Percentiles rank a stretch among this genome's conserved stretches.
These are phyloP conservation scores for Boletales sp. DNA, from an alignment of 768 basidiomycete genomes.

Conservation along the genomic window DNA sequence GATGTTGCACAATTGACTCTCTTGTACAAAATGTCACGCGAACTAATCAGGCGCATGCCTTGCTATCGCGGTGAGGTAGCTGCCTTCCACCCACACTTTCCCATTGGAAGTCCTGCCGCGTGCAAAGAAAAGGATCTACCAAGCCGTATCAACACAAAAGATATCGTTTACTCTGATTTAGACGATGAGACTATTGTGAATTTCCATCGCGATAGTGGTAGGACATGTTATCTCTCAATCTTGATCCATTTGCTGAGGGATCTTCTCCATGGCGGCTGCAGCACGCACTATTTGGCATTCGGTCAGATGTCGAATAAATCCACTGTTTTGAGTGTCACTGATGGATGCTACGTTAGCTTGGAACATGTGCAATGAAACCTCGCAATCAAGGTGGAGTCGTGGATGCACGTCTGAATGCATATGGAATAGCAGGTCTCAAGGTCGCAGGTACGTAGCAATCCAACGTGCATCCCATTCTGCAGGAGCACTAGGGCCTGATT, in stretches of 20 bases:
- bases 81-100: conserved; percentile 22
- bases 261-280: neutral
- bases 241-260: neutral
- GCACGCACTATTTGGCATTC: neutral
- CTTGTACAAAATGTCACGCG: conserved; percentile 51
- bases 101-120: conserved; percentile 23
- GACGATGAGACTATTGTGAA: conserved; percentile 33
- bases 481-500: too few relatives aligned
- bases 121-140: conserved; percentile 17
- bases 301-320: neutral
- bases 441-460: conserved; percentile 10
- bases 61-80: conserved; percentile 11
- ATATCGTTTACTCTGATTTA: conserved; percentile 29
- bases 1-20: conserved; percentile 46
- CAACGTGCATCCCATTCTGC: too few relatives aligned
- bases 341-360: conserved; percentile 37
- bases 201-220: conserved; percentile 11
- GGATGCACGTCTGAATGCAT: conserved; percentile 12
- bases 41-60: conserved; percentile 51
- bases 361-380: conserved; percentile 67
- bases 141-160: conserved; percentile 19
- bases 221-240: neutral
- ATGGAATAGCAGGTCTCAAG: conserved; percentile 10
- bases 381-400: conserved; percentile 8
- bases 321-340: neutral